Evolutionary conservation across 1,139 yeast genomes (phyloP).

Genomic region (Suhomyces ambrosiae): DNA sequence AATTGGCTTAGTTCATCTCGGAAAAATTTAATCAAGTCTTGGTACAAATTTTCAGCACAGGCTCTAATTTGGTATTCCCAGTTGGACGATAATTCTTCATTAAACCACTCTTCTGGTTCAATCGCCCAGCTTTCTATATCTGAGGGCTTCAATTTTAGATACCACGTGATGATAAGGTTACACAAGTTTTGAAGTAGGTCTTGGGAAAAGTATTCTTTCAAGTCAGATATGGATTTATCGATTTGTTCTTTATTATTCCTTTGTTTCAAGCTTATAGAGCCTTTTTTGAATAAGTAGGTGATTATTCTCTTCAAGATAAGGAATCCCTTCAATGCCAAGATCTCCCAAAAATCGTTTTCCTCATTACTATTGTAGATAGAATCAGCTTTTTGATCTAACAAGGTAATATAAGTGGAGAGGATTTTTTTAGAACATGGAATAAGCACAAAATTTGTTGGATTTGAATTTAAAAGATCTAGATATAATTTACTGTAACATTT

Average conservation of each 20-base stretch:
- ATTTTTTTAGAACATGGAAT: constrained; percentile 66
- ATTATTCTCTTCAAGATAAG: constrained; percentile 65
- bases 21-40: constrained; percentile 68
- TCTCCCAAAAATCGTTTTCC: constrained; percentile 72
- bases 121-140: constrained; percentile 80
- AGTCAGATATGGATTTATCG: constrained; percentile 52
- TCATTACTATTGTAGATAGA: constrained; percentile 55
- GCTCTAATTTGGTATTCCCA: constrained; percentile 88
- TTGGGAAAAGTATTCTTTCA: constrained; percentile 59
- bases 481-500: constrained; percentile 78
- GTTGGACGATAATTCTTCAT: constrained; percentile 73
- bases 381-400: constrained; percentile 65
- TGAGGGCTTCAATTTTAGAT: constrained; percentile 67
- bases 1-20: constrained; percentile 62
- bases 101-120: constrained; percentile 93
- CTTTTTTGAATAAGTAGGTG: constrained; percentile 62
- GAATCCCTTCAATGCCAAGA: constrained; percentile 70
- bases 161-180: constrained; percentile 69
- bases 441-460: constrained; percentile 72
- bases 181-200: constrained; percentile 59
- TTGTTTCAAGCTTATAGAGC: constrained; percentile 66
- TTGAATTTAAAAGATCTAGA: constrained; percentile 53
- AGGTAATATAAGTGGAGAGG: constrained; percentile 55
- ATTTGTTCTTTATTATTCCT: constrained; percentile 65
- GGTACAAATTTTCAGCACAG: constrained; percentile 84